Evolutionary conservation across 163 green algal genomes (phyloP).

Genomic region (Chlorella variabilis): DNA sequence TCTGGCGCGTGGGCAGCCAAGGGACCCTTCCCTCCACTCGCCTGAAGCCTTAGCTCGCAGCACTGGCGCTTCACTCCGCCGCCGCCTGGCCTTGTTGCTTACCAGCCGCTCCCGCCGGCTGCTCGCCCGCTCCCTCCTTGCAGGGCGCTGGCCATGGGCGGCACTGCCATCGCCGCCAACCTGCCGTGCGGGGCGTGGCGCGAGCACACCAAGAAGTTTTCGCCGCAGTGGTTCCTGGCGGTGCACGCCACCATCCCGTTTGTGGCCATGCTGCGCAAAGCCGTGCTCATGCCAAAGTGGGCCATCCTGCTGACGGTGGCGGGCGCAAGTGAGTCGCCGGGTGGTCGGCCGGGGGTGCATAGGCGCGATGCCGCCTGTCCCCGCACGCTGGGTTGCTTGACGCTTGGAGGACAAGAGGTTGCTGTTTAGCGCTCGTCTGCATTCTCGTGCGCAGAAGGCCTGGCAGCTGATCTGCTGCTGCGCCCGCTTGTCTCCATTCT

Average conservation of each 20-base stretch:
- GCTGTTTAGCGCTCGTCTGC: no score
- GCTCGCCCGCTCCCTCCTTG: neutral
- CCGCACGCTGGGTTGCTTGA: neutral
- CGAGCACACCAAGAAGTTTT: slow-evolving; percentile 94
- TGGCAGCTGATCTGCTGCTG: neutral
- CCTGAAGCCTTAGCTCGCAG: no score
- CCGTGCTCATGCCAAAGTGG: slow-evolving; percentile 90
- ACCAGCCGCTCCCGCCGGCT: no score
- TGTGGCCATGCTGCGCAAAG: slow-evolving; percentile 93
- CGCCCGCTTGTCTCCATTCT: no score
- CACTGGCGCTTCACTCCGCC: neutral
- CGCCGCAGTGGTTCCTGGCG: slow-evolving; percentile 88
- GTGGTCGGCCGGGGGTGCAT: slow-evolving; percentile 59
- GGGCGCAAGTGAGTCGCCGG: slow-evolving; percentile 70
- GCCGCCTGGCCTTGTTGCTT: neutral
- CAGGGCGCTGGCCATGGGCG: slow-evolving; percentile 65
- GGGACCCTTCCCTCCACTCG: no score
- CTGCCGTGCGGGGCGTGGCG: slow-evolving; percentile 85
- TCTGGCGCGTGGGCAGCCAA: no score
- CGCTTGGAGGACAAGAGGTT: no score
- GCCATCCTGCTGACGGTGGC: slow-evolving; percentile 92
- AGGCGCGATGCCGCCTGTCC: slow-evolving; percentile 45
- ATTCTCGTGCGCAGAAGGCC: no score
- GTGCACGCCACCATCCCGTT: slow-evolving; percentile 95
- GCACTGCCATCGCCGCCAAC: slow-evolving; percentile 75